Conservation (phyloP, 768 basidiomycete genomes). For the Lentinula lateritia region DNA sequence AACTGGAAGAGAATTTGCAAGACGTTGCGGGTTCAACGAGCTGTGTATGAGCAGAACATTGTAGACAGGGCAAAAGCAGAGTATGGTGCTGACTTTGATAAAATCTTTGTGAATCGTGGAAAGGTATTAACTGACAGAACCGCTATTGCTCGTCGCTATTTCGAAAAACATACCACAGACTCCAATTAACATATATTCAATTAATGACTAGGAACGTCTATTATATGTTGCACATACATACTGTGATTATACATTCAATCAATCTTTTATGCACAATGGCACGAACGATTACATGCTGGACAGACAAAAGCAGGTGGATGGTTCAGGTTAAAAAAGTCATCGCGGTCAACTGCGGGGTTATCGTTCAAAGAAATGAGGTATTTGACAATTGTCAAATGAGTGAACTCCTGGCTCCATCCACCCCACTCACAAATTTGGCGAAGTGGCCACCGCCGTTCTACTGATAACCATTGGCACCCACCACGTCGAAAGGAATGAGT, state of each 20-base stretch:
- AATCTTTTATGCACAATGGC: slow-evolving; percentile 10
- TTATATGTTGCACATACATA: too few relatives aligned
- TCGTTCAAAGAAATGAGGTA: slow-evolving; percentile 1
- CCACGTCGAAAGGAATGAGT: too few relatives aligned
- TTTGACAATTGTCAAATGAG: too few relatives aligned
- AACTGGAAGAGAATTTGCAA: not conserved
- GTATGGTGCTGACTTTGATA: not conserved
- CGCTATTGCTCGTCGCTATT: not conserved
- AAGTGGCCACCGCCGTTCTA: too few relatives aligned
- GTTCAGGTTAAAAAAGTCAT: slow-evolving; percentile 19
- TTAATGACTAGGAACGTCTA: not conserved
- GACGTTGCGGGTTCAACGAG: not conserved
- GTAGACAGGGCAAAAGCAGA: not conserved
- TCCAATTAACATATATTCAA: not conserved
- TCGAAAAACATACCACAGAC: not conserved
- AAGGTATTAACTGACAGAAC: not conserved
- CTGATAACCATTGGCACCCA: too few relatives aligned
- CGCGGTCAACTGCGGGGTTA: slow-evolving; percentile 6
- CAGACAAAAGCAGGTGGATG: slow-evolving; percentile 10
- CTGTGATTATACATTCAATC: too few relatives aligned
- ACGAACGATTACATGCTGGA: slow-evolving; percentile 13
- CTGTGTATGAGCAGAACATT: not conserved
- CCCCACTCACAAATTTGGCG: too few relatives aligned
- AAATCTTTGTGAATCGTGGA: not conserved
- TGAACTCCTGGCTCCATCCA: too few relatives aligned